Evolutionary conservation across 2,329 filamentous ascomycete species (phyloP).

Genomic region (Pseudogymnoascus sp.): DNA sequence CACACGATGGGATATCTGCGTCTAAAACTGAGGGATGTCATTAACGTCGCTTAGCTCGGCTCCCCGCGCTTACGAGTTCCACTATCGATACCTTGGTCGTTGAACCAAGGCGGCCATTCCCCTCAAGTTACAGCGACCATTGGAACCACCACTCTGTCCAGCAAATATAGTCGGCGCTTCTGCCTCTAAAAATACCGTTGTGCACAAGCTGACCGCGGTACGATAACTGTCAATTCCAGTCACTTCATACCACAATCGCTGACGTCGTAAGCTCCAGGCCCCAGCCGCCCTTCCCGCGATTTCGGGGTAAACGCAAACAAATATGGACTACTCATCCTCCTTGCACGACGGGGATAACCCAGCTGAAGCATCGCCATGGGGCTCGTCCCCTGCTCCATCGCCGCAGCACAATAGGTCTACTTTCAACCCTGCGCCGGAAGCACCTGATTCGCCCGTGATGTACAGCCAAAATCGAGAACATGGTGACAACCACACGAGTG

Average conservation of each 20-base stretch:
- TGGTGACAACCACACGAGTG: constrained; percentile 21
- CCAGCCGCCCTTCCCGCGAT: background rate
- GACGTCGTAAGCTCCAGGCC: constrained; percentile 7
- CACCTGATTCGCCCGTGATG: constrained; percentile 23
- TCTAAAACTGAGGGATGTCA: constrained; percentile 5
- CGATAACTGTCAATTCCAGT: background rate
- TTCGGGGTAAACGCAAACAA: constrained; percentile 11
- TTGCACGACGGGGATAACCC: constrained; percentile 51
- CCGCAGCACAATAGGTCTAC: constrained; percentile 25
- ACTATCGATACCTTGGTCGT: constrained; percentile 8
- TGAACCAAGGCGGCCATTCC: background rate
- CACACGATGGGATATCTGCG: background rate
- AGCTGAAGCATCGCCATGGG: constrained; percentile 55
- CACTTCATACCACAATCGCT: background rate
- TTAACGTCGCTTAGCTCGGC: constrained; percentile 4
- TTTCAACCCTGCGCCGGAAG: constrained; percentile 23
- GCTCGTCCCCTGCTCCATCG: constrained; percentile 27
- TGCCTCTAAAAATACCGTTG: background rate
- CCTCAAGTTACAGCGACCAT: background rate
- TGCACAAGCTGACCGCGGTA: constrained; percentile 3
- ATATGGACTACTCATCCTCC: constrained; percentile 60
- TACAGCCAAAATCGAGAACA: constrained; percentile 20
- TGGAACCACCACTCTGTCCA: background rate
- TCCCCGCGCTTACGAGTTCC: constrained; percentile 8
- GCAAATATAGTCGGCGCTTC: background rate